A percentile compares a stretch with the other conserved stretches of the same genome.
These are phyloP conservation scores for Hamamelis virginiana DNA, from an alignment of 164 flowering plant genomes.

Conservation along the genomic window DNA sequence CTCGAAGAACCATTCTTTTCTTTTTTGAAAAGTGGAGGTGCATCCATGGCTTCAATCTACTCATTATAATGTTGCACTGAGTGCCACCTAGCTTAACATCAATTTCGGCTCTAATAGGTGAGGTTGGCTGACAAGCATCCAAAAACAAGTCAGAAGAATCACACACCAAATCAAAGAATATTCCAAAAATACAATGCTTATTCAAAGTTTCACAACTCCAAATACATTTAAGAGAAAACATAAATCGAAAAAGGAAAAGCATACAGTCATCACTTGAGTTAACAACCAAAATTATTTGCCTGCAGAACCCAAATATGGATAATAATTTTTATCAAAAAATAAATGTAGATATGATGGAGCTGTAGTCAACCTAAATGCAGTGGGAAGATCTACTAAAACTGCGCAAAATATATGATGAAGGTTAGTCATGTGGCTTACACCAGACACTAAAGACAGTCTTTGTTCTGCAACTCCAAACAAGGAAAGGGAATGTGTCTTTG, in stretches of 20 bases:
- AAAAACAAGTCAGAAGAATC: neutral
- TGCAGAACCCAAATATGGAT: neutral
- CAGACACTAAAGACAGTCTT: too few relatives aligned
- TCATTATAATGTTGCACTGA: constrained; percentile 72
- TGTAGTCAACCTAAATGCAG: too few relatives aligned
- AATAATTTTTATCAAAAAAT: neutral
- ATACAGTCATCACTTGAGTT: too few relatives aligned
- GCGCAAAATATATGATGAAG: too few relatives aligned
- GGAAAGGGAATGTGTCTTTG: too few relatives aligned
- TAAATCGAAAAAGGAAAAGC: neutral
- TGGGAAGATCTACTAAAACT: too few relatives aligned
- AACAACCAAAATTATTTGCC: too few relatives aligned
- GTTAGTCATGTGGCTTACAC: too few relatives aligned
- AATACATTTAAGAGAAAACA: neutral
- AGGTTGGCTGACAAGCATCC: constrained; percentile 45
- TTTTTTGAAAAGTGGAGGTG: constrained; percentile 51
- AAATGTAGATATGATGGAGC: too few relatives aligned
- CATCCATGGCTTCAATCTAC: constrained; percentile 79
- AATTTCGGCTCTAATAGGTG: constrained; percentile 80
- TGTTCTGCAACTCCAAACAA: too few relatives aligned
- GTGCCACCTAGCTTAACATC: constrained; percentile 96
- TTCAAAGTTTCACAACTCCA: neutral
- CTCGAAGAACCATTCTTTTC: constrained; percentile 65
- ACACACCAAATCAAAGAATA: neutral
- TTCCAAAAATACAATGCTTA: neutral